phyloP scores from a whole-genome alignment of 768 basidiomycete genomes.

The Suillus subalutaceus region DNA sequence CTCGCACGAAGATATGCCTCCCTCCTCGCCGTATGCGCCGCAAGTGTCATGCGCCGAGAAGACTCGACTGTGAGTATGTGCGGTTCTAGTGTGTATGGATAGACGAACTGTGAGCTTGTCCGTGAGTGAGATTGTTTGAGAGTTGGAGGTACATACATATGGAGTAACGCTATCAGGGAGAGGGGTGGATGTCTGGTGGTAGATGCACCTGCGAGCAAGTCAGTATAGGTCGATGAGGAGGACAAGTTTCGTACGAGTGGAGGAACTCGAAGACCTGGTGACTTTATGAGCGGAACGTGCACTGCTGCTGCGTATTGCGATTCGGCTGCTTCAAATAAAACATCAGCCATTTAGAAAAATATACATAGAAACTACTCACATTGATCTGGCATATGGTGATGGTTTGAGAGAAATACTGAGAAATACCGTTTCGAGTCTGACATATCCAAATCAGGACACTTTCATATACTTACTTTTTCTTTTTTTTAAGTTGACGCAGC shows the following conservation, averaged over 20 bases:
- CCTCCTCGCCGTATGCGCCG: conserved; percentile 65
- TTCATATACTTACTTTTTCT: not conserved
- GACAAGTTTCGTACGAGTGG: conserved; percentile 32
- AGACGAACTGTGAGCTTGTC: conserved; percentile 74
- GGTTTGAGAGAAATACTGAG: not conserved
- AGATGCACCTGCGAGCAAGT: conserved; percentile 64
- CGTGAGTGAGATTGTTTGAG: conserved; percentile 6
- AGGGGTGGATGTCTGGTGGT: conserved; percentile 93
- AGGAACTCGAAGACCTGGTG: conserved; percentile 87
- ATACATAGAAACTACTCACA: not conserved
- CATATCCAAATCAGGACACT: not conserved
- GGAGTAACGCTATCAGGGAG: conserved; percentile 87
- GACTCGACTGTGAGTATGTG: conserved; percentile 81
- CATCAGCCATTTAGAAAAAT: not conserved
- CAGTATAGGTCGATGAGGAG: not conserved
- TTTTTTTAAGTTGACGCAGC: not conserved
- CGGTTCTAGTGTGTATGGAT: conserved; percentile 91
- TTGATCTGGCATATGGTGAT: not conserved
- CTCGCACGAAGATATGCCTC: conserved; percentile 71
- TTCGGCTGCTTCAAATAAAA: conserved; percentile 20
- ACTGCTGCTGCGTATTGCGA: conserved; percentile 81
- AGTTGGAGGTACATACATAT: conserved; percentile 59
- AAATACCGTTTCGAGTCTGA: not conserved
- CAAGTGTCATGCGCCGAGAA: conserved; percentile 66
- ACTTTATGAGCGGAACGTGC: conserved; percentile 86